phyloP scores from a whole-genome alignment of 2,329 filamentous ascomycete genomes.

The Aspergillus pseudonomiae region DNA sequence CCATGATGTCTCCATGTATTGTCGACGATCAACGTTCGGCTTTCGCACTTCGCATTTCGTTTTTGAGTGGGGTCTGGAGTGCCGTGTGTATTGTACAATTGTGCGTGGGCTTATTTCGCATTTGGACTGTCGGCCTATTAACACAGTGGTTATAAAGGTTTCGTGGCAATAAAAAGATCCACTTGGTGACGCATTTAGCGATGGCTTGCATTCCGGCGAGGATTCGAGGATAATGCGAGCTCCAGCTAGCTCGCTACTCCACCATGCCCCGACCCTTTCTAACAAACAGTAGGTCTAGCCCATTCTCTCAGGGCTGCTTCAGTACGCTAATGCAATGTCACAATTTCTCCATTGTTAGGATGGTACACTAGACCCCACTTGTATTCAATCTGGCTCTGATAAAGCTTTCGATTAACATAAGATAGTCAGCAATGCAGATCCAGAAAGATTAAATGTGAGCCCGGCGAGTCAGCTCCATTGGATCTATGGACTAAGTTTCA shows the following conservation, averaged over 20 bases:
- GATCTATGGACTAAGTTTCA: background rate
- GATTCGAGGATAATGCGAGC: slow-evolving; percentile 3
- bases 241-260: background rate
- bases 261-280: background rate
- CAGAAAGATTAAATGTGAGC: slow-evolving; percentile 13
- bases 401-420: background rate
- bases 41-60: background rate
- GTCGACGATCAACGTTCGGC: background rate
- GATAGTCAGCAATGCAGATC: slow-evolving; percentile 10
- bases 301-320: too few relatives aligned
- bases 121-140: too few relatives aligned
- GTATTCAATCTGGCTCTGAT: too few relatives aligned
- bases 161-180: background rate
- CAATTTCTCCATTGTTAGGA: background rate
- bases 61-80: background rate
- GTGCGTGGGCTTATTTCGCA: background rate
- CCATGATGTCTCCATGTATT: background rate
- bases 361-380: background rate
- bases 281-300: background rate
- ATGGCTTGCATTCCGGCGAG: background rate
- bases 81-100: background rate
- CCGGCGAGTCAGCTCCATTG: background rate
- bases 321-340: background rate
- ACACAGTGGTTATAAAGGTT: background rate
- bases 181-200: background rate